Evolutionary conservation across 2,329 filamentous ascomycete genomes (phyloP).

Genomic region (Ophiocordyceps camponoti-leonardi): DNA sequence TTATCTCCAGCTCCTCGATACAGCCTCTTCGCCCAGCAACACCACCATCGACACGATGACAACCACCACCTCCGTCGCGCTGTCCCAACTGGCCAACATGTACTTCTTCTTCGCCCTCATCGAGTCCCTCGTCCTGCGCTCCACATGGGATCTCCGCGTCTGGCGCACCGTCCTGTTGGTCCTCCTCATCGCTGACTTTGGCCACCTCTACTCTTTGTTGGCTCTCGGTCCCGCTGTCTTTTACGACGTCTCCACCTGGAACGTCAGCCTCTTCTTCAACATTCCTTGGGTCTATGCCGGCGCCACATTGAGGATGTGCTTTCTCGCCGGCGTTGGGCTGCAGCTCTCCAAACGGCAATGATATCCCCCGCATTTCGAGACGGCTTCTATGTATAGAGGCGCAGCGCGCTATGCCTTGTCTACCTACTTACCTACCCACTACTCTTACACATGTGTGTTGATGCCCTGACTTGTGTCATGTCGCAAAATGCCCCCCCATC

Average conservation of each 20-base stretch:
- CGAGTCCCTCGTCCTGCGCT: conserved; percentile 58
- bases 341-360: conserved; percentile 8
- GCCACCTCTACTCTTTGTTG: conserved; percentile 52
- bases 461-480: not conserved
- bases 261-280: conserved; percentile 51
- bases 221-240: conserved; percentile 44
- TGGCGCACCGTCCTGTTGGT: conserved; percentile 52
- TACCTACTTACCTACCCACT: too few relatives aligned
- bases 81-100: conserved; percentile 62
- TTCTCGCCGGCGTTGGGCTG: conserved; percentile 39
- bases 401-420: not conserved
- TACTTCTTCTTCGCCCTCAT: conserved; percentile 64
- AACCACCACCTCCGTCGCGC: conserved; percentile 43
- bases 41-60: conserved; percentile 29
- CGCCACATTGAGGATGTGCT: conserved; percentile 39
- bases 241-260: conserved; percentile 45
- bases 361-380: not conserved
- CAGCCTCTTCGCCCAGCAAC: conserved; percentile 21
- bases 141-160: conserved; percentile 48
- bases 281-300: conserved; percentile 54
- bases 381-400: not conserved
- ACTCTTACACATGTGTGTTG: too few relatives aligned
- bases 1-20: conserved; percentile 50
- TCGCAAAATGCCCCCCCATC: not conserved
- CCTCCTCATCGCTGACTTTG: conserved; percentile 58